Evolutionary conservation across 1,284 basidiomycete species (phyloP).

Genomic region (Microbotryum lychnidis-dioicae): DNA sequence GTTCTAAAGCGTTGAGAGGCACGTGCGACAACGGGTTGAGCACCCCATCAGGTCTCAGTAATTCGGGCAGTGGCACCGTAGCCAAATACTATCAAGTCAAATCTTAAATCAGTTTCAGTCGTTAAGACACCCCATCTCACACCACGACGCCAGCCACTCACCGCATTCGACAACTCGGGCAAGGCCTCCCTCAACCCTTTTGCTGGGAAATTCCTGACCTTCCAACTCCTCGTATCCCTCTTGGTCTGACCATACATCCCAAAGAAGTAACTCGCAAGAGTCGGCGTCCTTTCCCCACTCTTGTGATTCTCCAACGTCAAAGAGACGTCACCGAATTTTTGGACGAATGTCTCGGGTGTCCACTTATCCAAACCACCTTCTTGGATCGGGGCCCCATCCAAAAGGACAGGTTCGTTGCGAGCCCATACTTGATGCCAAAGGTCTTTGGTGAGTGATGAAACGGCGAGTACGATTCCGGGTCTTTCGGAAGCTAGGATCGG

Average conservation of each 20-base stretch:
- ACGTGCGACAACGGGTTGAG: constrained; percentile 77
- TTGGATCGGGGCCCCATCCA: constrained; percentile 55
- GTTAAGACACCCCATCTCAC: too few relatives aligned
- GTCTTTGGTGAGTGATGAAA: constrained; percentile 24
- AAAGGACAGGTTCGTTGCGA: constrained; percentile 63
- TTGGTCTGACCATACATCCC: constrained; percentile 54
- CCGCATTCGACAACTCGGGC: too few relatives aligned
- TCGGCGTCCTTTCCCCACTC: background rate
- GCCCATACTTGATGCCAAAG: constrained; percentile 63
- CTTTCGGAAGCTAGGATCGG: constrained; percentile 8
- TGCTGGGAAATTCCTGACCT: background rate
- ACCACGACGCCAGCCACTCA: too few relatives aligned
- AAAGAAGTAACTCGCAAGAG: constrained; percentile 72
- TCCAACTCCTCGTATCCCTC: background rate
- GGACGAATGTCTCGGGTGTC: constrained; percentile 71
- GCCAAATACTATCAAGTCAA: background rate
- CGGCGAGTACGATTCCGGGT: constrained; percentile 3
- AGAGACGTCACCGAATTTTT: constrained; percentile 54
- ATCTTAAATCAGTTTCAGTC: too few relatives aligned
- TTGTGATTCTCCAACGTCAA: constrained; percentile 44
- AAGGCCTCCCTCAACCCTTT: too few relatives aligned
- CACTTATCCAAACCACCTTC: constrained; percentile 49
- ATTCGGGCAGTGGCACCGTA: constrained; percentile 60
- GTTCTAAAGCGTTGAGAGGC: constrained; percentile 68
- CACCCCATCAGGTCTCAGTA: constrained; percentile 77